phyloP scores from a whole-genome alignment of 805 yeast species.

The Wickerhamomyces xylosicus region DNA sequence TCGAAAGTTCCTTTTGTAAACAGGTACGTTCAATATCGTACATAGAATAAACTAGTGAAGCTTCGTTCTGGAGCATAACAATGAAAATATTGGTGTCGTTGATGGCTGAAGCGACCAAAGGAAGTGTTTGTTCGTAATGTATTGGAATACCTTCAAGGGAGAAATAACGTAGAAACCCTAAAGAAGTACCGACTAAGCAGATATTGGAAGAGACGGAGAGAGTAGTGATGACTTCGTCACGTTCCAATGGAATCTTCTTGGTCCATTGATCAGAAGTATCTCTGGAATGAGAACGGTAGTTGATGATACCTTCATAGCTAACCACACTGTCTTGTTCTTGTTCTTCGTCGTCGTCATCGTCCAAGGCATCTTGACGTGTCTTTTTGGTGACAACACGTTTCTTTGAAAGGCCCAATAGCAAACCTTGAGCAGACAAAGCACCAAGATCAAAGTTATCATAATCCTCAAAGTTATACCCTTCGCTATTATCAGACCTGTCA shows the following conservation, averaged over 20 bases:
- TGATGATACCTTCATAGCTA: neutral
- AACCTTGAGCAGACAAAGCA: constrained; percentile 55
- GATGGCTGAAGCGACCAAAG: constrained; percentile 46
- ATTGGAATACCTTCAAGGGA: constrained; percentile 67
- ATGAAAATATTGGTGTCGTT: constrained; percentile 21
- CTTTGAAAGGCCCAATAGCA: constrained; percentile 46
- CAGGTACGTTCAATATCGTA: constrained; percentile 38
- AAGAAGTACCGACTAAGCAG: constrained; percentile 61
- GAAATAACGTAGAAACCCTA: constrained; percentile 66
- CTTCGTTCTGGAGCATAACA: constrained; percentile 21
- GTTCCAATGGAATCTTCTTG: constrained; percentile 36
- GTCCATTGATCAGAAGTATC: constrained; percentile 65
- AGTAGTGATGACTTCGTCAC: constrained; percentile 52
- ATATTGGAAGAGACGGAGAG: constrained; percentile 55
- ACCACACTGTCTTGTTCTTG: neutral
- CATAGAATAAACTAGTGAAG: constrained; percentile 28
- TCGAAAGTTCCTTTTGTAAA: constrained; percentile 32
- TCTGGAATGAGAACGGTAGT: constrained; percentile 49
- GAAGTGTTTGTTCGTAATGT: constrained; percentile 57
- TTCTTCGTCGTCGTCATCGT: neutral
- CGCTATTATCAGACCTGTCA: constrained; percentile 65
- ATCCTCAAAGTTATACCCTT: constrained; percentile 74
- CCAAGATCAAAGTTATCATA: constrained; percentile 63
- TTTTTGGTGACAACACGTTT: constrained; percentile 18
- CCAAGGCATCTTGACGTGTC: constrained; percentile 36